Conservation (phyloP, 2,329 filamentous ascomycete genomes). For the Fonsecaea erecta region DNA sequence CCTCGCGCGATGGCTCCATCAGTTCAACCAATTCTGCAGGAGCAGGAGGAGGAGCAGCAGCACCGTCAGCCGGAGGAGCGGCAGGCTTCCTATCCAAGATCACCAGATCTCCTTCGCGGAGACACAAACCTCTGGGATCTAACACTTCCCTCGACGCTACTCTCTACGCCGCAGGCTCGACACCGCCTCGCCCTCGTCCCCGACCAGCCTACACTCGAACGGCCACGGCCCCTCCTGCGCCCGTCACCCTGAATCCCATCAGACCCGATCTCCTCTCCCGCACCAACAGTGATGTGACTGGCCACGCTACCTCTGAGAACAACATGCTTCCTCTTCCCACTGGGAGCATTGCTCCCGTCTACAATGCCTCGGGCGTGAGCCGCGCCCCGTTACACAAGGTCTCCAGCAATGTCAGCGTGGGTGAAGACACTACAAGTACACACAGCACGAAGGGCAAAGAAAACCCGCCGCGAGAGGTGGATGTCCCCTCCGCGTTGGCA, state of each 20-base stretch:
- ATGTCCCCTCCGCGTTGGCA: conserved; percentile 24
- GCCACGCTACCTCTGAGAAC: conserved; percentile 11
- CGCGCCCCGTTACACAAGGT: conserved; percentile 23
- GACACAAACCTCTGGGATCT: conserved; percentile 35
- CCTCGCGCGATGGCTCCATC: conserved; percentile 28
- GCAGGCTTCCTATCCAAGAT: conserved; percentile 36
- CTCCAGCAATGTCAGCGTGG: conserved; percentile 17
- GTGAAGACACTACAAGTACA: conserved; percentile 7
- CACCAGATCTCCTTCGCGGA: conserved; percentile 35
- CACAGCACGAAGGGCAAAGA: conserved; percentile 5
- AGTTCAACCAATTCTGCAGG: conserved; percentile 29
- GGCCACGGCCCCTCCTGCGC: conserved; percentile 29
- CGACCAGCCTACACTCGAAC: conserved; percentile 28
- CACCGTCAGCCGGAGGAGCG: conserved; percentile 8
- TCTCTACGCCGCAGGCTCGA: conserved; percentile 18
- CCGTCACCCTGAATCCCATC: conserved; percentile 22
- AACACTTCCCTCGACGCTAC: conserved; percentile 33
- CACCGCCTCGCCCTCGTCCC: conserved; percentile 28
- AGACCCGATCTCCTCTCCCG: conserved; percentile 25
- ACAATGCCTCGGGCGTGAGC: conserved; percentile 4
- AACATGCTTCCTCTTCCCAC: conserved; percentile 27
- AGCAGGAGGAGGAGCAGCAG: conserved; percentile 16
- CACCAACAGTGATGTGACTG: conserved; percentile 31
- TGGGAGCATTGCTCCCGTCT: conserved; percentile 10
- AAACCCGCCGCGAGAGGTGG: conserved; percentile 15